Base-by-base conservation (phyloP, 768 basidiomycete genomes). In the Suillus decipiens region DNA sequence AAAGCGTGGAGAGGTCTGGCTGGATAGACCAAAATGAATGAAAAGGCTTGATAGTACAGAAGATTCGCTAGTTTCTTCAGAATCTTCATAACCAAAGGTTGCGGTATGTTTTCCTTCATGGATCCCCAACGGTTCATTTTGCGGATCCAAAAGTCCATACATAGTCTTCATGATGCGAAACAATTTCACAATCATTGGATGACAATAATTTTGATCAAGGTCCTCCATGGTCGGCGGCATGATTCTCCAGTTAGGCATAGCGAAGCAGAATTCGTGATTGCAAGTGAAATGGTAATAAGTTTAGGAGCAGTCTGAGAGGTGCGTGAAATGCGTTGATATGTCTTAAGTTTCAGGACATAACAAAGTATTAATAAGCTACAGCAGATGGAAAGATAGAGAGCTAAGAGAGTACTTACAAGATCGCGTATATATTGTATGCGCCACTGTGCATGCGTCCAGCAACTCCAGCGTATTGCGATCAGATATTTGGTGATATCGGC, bases 1-100 rank as follows among this genome's bases (percentile, higher is more conserved):
- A 55, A 36, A 55, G 12, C 54, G 54, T 8, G 34, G 54, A 36
- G 54, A 55, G 5, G 54, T 55, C n/a, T 55, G 34, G 34, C n/a
- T 55, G n/a, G 54, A 55, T n/a, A 55, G n/a, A 55, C n/a, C 12
- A 22, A 54, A 36, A 54, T 54, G 31, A 2, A 51, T 51, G 51
- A 33, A 55, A 55, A 36, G n/a, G 54, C 34, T 55, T 55, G 54
- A 36, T 22, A 53, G 17, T 19, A 53, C 19, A 33, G 51, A 34
- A n/a, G 51, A 53, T 53, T n/a, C 19, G 11, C 12, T 15, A 1
- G n/a, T 22, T 22, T 8, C n/a, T 55, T 36, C 33, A 7, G 54
- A 55, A 55, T 36, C 34, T 14, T 8, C 34, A 22, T 36, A 55
- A 36, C 54, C 54, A 22, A 55, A 55, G 6, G n/a, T 22, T 19